Percentiles rank a stretch among this genome's conserved stretches.
Conservation (phyloP, 1,139 yeast genomes). For the Wickerhamomyces sp. region DNA sequence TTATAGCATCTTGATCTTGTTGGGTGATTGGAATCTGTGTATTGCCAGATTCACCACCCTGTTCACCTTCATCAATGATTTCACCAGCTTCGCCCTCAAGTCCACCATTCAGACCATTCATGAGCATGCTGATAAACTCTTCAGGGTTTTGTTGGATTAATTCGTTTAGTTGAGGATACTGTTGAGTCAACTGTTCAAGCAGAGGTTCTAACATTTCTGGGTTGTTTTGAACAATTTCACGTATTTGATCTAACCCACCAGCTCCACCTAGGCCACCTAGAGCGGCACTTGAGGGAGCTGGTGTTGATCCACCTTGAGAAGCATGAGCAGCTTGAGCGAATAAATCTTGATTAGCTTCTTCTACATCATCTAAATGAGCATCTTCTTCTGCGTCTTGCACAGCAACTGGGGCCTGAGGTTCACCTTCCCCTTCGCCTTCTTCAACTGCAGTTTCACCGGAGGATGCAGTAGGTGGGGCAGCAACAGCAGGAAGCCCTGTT, state of each 20-base stretch:
- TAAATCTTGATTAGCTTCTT: slow-evolving; percentile 12
- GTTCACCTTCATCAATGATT: slow-evolving; percentile 22
- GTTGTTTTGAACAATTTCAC: slow-evolving; percentile 77
- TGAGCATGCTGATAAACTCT: slow-evolving; percentile 68
- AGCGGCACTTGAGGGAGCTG: no score
- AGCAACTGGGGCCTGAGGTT: slow-evolving; percentile 19
- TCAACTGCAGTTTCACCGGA: slow-evolving; percentile 29
- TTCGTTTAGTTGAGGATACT: slow-evolving; percentile 84
- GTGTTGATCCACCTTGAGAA: slow-evolving; percentile 24
- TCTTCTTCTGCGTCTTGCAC: slow-evolving; percentile 27
- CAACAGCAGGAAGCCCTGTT: slow-evolving; percentile 61
- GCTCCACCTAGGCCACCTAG: slow-evolving; percentile 3
- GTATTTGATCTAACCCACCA: slow-evolving; percentile 51
- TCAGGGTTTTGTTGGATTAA: slow-evolving; percentile 83
- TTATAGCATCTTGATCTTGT: slow-evolving; percentile 85
- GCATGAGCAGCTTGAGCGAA: slow-evolving; percentile 29
- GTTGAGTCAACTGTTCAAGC: slow-evolving; percentile 75
- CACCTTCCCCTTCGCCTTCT: slow-evolving; percentile 19
- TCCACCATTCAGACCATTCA: slow-evolving; percentile 39
- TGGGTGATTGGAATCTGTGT: slow-evolving; percentile 53
- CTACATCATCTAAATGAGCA: slow-evolving; percentile 12
- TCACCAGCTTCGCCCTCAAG: slow-evolving; percentile 5
- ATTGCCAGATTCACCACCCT: slow-evolving; percentile 26
- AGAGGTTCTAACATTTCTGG: slow-evolving; percentile 88
- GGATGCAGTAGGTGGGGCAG: slow-evolving; percentile 40